Percentiles rank a stretch among this genome's conserved stretches.
phyloP scores from a whole-genome alignment of 768 basidiomycete genomes.

The Russula griseocarnosa region DNA sequence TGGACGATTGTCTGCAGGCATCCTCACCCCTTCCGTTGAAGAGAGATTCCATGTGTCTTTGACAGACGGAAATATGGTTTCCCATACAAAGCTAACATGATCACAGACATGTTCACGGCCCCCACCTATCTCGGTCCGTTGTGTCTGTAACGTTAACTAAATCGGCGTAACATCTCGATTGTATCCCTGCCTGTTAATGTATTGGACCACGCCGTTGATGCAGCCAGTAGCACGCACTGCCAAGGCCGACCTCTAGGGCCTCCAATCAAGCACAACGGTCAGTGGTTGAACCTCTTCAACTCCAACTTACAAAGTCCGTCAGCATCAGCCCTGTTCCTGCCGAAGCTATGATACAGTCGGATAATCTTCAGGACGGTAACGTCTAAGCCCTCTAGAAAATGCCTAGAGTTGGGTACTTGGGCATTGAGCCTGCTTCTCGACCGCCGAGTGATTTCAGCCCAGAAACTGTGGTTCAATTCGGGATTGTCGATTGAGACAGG shows the following conservation, averaged over 20 bases:
- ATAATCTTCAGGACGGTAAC: no score
- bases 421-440: constrained; percentile 60
- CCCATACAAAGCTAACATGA: constrained; percentile 64
- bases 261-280: constrained; percentile 5
- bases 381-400: constrained; percentile 70
- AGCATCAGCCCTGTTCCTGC: no score
- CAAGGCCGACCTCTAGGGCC: constrained; percentile 68
- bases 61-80: constrained; percentile 74
- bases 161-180: background rate
- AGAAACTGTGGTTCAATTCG: constrained; percentile 9
- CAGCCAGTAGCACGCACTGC: constrained; percentile 62
- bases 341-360: no score
- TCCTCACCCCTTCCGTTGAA: constrained; percentile 61
- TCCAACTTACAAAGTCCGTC: constrained; percentile 55
- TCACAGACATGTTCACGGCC: constrained; percentile 2
- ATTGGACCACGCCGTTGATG: constrained; percentile 65
- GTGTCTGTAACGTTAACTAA: constrained; percentile 42
- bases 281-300: background rate
- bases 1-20: constrained; percentile 9
- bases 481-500: background rate
- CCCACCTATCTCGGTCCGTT: constrained; percentile 73
- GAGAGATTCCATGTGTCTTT: constrained; percentile 77
- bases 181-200: constrained; percentile 63
- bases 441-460: constrained; percentile 79
- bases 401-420: constrained; percentile 63